Conservation (phyloP, 345 rosid genomes). For the Lumnitzera littorea region DNA sequence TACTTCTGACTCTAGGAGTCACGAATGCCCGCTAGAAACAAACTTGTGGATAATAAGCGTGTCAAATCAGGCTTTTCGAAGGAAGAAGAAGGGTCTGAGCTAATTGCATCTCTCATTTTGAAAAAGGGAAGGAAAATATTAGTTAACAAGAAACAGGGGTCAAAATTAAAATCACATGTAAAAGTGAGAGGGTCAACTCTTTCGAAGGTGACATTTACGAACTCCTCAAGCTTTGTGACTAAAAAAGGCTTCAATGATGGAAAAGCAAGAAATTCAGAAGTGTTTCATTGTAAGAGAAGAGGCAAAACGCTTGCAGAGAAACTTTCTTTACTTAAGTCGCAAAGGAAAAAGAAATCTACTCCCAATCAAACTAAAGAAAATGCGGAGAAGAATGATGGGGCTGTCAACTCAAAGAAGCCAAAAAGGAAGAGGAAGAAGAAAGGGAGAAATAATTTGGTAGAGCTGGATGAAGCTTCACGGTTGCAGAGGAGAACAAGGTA, state of each 20-base stretch:
- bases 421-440: constrained; percentile 48
- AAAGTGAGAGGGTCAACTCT: constrained; percentile 17
- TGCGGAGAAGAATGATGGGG: constrained; percentile 18
- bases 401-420: constrained; percentile 24
- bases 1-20: constrained; percentile 14
- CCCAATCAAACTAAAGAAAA: not conserved
- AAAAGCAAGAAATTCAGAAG: constrained; percentile 11
- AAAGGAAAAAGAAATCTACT: not conserved
- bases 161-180: constrained; percentile 20
- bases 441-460: constrained; percentile 36
- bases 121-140: constrained; percentile 20
- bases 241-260: constrained; percentile 14
- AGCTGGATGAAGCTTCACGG: constrained; percentile 64
- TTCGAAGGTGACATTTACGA: constrained; percentile 17
- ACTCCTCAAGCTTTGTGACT: constrained; percentile 17
- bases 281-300: constrained; percentile 13
- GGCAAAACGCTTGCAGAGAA: constrained; percentile 22
- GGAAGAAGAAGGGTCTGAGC: constrained; percentile 29
- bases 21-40: constrained; percentile 30
- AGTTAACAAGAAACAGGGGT: constrained; percentile 13
- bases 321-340: constrained; percentile 11
- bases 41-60: constrained; percentile 17
- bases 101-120: constrained; percentile 33
- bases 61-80: constrained; percentile 23
- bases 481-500: constrained; percentile 90